phyloP scores from a whole-genome alignment of 1,284 basidiomycete species.

The Papiliotrema nemorosa region DNA sequence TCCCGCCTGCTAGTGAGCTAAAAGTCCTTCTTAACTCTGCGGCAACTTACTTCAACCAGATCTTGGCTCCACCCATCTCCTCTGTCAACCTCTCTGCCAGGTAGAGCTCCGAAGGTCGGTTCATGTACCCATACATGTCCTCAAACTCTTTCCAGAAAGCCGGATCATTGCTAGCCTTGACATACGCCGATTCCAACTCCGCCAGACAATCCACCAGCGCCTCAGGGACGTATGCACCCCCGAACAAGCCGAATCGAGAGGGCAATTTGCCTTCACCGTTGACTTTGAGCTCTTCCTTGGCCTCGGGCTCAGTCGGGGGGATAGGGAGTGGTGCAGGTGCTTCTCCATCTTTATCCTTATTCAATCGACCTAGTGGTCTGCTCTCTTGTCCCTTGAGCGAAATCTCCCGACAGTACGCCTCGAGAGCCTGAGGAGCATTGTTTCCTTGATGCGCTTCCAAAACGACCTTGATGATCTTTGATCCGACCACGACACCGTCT shows the following conservation, averaged over 20 bases:
- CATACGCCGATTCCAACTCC: conserved; percentile 89
- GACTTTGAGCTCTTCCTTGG: conserved; percentile 34
- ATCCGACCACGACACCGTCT: conserved; percentile 93
- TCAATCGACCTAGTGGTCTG: conserved; percentile 39
- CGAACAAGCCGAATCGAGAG: conserved; percentile 87
- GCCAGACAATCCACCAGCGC: conserved; percentile 83
- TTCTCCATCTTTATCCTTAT: conserved; percentile 19
- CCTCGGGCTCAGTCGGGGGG: conserved; percentile 29
- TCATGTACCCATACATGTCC: conserved; percentile 84
- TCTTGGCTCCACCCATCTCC: conserved; percentile 78
- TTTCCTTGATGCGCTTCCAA: conserved; percentile 57
- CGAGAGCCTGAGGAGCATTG: conserved; percentile 61
- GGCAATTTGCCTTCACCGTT: conserved; percentile 58
- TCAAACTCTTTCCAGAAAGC: conserved; percentile 91
- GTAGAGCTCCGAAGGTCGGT: conserved; percentile 69
- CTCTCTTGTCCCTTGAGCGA: conserved; percentile 58
- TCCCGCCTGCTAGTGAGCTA: conserved; percentile 38
- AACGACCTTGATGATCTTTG: conserved; percentile 75
- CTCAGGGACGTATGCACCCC: conserved; percentile 96
- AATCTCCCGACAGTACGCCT: conserved; percentile 70
- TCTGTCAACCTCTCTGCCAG: conserved; percentile 70
- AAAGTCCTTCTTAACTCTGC: background rate
- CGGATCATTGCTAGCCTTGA: conserved; percentile 79
- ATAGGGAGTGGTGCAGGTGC: conserved; percentile 42
- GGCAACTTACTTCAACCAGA: conserved; percentile 83